phyloP scores from a whole-genome alignment of 208 protist species.

The Trypanosoma lewisi region DNA sequence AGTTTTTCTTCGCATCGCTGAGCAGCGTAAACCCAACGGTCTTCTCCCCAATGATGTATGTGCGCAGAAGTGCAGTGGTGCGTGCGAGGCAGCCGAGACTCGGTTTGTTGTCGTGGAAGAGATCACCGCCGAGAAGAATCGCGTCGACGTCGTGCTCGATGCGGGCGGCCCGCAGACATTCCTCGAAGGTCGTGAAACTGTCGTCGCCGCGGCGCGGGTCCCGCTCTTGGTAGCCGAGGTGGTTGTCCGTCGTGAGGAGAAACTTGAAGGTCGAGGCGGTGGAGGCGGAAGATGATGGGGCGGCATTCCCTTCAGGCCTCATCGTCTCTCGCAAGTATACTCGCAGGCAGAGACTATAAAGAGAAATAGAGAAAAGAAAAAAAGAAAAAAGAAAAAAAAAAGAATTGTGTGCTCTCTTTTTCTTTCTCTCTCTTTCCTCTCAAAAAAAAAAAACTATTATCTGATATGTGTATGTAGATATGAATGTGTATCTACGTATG shows the following conservation, averaged over 20 bases:
- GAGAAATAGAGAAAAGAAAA: slow-evolving; percentile 20
- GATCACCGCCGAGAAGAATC: slow-evolving; percentile 97
- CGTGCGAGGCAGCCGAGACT: slow-evolving; percentile 89
- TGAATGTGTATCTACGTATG: too few species aligned
- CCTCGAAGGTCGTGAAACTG: slow-evolving; percentile 98
- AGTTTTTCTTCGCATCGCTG: slow-evolving; percentile 91
- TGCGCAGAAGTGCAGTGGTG: slow-evolving; percentile 86
- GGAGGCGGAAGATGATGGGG: slow-evolving; percentile 25
- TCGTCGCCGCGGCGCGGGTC: slow-evolving; percentile 97
- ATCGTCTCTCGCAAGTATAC: neutral
- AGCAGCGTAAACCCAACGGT: slow-evolving; percentile 90
- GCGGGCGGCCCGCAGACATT: slow-evolving; percentile 93
- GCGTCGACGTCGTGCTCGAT: slow-evolving; percentile 95
- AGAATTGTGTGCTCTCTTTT: neutral
- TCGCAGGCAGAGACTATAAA: neutral
- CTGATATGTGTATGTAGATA: too few species aligned
- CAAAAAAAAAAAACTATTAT: too few species aligned
- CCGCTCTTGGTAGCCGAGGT: slow-evolving; percentile 95
- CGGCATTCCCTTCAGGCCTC: neutral
- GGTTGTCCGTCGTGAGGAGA: slow-evolving; percentile 96
- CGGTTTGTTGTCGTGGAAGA: slow-evolving; percentile 99
- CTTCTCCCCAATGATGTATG: slow-evolving; percentile 91
- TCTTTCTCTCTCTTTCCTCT: neutral
- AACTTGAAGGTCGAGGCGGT: slow-evolving; percentile 84
- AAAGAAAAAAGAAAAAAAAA: neutral